Evolutionary conservation across 495 filamentous ascomycete genomes (phyloP), one percentile per base, ranked within the genome.

Genomic region (Aspergillus indologenus): DNA sequence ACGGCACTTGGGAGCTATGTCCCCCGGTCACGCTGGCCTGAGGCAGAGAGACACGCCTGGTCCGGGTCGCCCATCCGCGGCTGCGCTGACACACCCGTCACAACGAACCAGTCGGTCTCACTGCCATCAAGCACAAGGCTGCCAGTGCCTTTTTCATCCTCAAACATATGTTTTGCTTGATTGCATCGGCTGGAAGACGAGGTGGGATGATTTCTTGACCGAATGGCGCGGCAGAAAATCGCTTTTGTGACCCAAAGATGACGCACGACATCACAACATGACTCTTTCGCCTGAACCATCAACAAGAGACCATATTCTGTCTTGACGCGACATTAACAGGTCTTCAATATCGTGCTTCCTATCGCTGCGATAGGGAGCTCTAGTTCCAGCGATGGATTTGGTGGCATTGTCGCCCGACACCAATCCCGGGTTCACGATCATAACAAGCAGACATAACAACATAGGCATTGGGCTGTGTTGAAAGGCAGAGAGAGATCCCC

Each of bases 61-160:
- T 40, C 59, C 48, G 57, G 29, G 50, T 29, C 51, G 45, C 63
- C 54, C 62, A 58, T 65, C 64, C 63, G 65, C 65, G 56, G 59
- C 61, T 66, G 60, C 62, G 65, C 58, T 65, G 65, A 54, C 59
- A 53, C 56, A 61, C 61, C 61, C 61, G 56, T 64, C 54, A 60
- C 53, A 18, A 22, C 34, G 50, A 45, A 55, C 31, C 23, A 23
- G 14, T 34, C 20, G 31, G 31, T 42, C 31, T 49, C 19, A 1
- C 48, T 21, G 26, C 17, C 47, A 50, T 23, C 47, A 9, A 14
- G 23, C 18, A 7, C 22, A 43, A 19, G 45, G 11, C 6, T 24
- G 22, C 18, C 15, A 2, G 47, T 15, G 26, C 43, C 26, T 58
- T 42, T 17, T 53, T 5, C 49, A 29, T 52, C 49, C 1, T 24